These are phyloP conservation scores for Diaporthe aspalathi DNA, from an alignment of 2,329 filamentous ascomycete genomes.

Conservation along the genomic window DNA sequence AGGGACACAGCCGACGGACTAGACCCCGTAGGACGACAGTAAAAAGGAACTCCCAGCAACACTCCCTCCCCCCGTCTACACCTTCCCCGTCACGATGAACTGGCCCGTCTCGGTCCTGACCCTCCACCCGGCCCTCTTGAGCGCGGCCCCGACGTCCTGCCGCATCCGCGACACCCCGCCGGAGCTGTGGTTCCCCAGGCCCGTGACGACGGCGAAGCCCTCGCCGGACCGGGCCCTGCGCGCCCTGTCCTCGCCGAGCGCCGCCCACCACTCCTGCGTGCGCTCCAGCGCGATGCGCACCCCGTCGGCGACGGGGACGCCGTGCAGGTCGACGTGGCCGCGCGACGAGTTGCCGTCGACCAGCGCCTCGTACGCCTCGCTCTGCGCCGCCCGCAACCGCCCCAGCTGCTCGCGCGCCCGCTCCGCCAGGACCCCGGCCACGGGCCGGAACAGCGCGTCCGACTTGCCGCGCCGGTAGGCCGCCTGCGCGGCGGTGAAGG, in stretches of 20 bases:
- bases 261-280: slow-evolving; percentile 81
- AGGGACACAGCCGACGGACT: not conserved
- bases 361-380: slow-evolving; percentile 75
- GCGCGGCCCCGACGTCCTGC: slow-evolving; percentile 80
- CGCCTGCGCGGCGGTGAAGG: slow-evolving; percentile 53
- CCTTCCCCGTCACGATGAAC: slow-evolving; percentile 73
- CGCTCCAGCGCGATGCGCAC: slow-evolving; percentile 78
- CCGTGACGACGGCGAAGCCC: slow-evolving; percentile 82
- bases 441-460: slow-evolving; percentile 79
- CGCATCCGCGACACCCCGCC: slow-evolving; percentile 81
- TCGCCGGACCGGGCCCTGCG: slow-evolving; percentile 56
- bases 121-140: slow-evolving; percentile 86
- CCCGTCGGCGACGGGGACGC: slow-evolving; percentile 83
- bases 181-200: slow-evolving; percentile 80
- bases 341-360: slow-evolving; percentile 75
- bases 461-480: slow-evolving; percentile 68
- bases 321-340: slow-evolving; percentile 80
- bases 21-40: not conserved
- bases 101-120: slow-evolving; percentile 78
- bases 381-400: slow-evolving; percentile 67
- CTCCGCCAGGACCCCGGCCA: slow-evolving; percentile 80
- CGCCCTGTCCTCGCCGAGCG: slow-evolving; percentile 73
- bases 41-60: not conserved
- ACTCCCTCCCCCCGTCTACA: not conserved
- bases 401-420: slow-evolving; percentile 73